Evolutionary conservation across 2,329 filamentous ascomycete genomes (phyloP).

Genomic region (Epichloe uncinata): DNA sequence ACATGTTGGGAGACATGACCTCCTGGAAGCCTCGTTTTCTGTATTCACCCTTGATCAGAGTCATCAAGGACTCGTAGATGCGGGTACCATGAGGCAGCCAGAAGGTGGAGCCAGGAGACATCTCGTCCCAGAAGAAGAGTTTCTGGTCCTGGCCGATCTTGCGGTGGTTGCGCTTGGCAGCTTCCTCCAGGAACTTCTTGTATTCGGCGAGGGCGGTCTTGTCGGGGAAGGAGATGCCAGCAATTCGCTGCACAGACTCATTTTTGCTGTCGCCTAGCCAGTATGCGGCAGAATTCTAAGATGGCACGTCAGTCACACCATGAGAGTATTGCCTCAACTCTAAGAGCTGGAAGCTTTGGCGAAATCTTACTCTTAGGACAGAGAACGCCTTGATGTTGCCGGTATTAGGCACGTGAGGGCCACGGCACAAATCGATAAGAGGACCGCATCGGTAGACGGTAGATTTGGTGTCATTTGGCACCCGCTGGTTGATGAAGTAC

Average conservation of each 20-base stretch:
- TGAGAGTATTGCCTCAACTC: background rate
- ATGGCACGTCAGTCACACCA: constrained; percentile 21
- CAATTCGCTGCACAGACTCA: constrained; percentile 90
- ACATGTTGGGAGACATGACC: constrained; percentile 91
- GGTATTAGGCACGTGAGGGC: constrained; percentile 85
- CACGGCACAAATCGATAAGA: constrained; percentile 87
- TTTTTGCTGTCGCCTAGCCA: constrained; percentile 91
- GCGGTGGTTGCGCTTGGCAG: constrained; percentile 92
- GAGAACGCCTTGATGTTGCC: constrained; percentile 90
- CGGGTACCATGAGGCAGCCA: constrained; percentile 84
- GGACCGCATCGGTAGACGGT: constrained; percentile 93
- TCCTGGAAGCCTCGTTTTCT: constrained; percentile 89
- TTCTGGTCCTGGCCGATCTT: constrained; percentile 93
- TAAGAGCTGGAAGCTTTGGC: background rate
- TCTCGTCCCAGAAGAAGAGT: constrained; percentile 91
- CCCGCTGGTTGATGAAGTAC: constrained; percentile 64
- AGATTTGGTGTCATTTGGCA: constrained; percentile 75
- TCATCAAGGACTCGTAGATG: constrained; percentile 81
- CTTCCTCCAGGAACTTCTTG: constrained; percentile 90
- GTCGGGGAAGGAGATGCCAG: constrained; percentile 88
- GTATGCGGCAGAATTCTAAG: constrained; percentile 54
- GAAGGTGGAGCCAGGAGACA: constrained; percentile 87
- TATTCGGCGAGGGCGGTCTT: constrained; percentile 92
- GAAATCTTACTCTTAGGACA: constrained; percentile 56
- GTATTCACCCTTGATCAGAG: constrained; percentile 76